Base-by-base conservation (phyloP, 305 asterid genomes). In the Solanum chacoense region DNA sequence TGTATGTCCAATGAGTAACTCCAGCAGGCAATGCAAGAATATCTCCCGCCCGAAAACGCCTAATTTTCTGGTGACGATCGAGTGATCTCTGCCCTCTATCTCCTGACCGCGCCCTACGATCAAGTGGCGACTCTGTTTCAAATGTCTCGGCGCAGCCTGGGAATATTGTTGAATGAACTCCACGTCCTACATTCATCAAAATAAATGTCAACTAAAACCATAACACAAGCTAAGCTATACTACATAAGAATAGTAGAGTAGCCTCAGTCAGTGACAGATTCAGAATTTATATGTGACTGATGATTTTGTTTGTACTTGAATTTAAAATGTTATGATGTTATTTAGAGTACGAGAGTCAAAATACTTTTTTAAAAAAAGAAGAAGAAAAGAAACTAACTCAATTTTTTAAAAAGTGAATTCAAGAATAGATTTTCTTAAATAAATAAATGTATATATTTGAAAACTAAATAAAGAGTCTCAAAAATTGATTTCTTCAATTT, bases 91-190 rank as follows among this genome's bases (percentile, higher is more conserved):
- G 84, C 31, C 89, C 40, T 7, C 72, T 81, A 0, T 77, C 91
- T 20, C 85, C 55, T 34, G 6, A n/a, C 71, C 38, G 28, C 0
- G 3, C 71, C 71, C 28, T 59, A 59, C 28, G 69, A 59, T 59
- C 69, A 1, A 59, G 80, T 34, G n/a, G 22, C 3, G 85, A 9
- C 12, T 83, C 34, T 0, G 92, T 11, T 65, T 94, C 96, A 77
- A 86, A 95, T 0, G 98, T 94, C 92, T 95, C 98, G 0, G 97
- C 93, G 45, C 98, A 95, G 0, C 97, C 97, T 1, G 96, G 93
- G 7, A 90, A 40, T 88, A 93, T 92, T 11, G 75, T 77, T 79
- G 95, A 95, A 18, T 89, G 92, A 85, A 93, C 29, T 29, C 96
- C 96, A 79, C 85, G 84, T 16, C 98, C 96, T 95, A 93, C n/a